These are phyloP conservation scores for Talaromyces ruber DNA, from an alignment of 495 filamentous ascomycete genomes.

Conservation along the genomic window DNA sequence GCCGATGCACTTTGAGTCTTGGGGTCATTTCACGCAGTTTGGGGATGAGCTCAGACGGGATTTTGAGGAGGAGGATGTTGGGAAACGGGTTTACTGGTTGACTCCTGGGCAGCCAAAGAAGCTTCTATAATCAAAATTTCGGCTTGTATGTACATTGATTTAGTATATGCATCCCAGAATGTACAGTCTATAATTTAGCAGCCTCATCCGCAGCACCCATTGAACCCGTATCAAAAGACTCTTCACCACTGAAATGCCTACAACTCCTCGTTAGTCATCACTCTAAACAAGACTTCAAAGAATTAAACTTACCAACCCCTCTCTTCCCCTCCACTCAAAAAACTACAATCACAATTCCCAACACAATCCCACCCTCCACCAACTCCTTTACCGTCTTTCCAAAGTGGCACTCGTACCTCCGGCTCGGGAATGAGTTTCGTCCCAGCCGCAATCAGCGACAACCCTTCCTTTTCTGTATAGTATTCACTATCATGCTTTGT, in stretches of 20 bases:
- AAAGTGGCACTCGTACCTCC: slow-evolving; percentile 38
- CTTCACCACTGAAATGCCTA: slow-evolving; percentile 72
- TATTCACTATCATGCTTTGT: slow-evolving; percentile 14
- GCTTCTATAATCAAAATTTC: background rate
- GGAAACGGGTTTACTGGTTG: slow-evolving; percentile 19
- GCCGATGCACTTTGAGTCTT: slow-evolving; percentile 47
- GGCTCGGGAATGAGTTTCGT: slow-evolving; percentile 25
- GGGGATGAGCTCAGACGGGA: slow-evolving; percentile 13
- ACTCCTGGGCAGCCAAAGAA: slow-evolving; percentile 9
- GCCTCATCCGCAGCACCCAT: slow-evolving; percentile 15
- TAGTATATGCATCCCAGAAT: background rate
- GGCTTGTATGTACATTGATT: background rate
- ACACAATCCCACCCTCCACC: slow-evolving; percentile 74
- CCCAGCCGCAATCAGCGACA: slow-evolving; percentile 10
- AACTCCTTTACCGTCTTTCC: slow-evolving; percentile 60
- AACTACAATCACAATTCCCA: slow-evolving; percentile 73
- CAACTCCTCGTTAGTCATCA: background rate
- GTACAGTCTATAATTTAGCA: background rate
- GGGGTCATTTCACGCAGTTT: slow-evolving; percentile 39
- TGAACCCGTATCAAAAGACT: slow-evolving; percentile 50
- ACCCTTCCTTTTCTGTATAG: slow-evolving; percentile 11
- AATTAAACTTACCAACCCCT: slow-evolving; percentile 67
- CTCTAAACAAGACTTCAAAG: slow-evolving; percentile 10
- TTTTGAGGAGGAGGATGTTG: slow-evolving; percentile 19
- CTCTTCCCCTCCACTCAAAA: slow-evolving; percentile 72